phyloP scores from a whole-genome alignment of 257 asterid species.

The Penstemon davidsonii region DNA sequence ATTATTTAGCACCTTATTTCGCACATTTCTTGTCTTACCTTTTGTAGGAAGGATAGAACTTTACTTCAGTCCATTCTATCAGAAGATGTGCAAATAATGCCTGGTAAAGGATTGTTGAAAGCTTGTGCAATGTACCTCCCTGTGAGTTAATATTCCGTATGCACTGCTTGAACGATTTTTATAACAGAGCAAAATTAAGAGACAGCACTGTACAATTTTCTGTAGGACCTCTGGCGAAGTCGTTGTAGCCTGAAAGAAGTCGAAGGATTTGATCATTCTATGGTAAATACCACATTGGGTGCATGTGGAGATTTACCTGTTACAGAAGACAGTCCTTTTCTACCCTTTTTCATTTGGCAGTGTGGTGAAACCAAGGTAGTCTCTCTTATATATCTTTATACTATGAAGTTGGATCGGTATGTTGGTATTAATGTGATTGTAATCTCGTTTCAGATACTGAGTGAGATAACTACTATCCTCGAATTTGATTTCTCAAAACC shows the following conservation, averaged over 20 bases:
- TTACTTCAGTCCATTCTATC: conserved; percentile 61
- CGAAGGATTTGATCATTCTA: conserved; percentile 86
- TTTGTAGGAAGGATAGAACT: conserved; percentile 78
- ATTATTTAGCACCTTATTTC: background rate
- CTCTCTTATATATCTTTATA: conserved; percentile 12
- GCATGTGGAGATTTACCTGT: conserved; percentile 82
- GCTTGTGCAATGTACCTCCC: conserved; percentile 90
- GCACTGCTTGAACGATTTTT: conserved; percentile 24
- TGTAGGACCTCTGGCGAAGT: conserved; percentile 89
- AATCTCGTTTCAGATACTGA: conserved; percentile 57
- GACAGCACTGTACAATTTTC: conserved; percentile 24
- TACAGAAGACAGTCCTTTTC: conserved; percentile 60
- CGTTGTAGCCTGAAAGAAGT: conserved; percentile 69
- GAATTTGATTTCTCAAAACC: conserved; percentile 76
- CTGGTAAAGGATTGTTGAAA: conserved; percentile 83
- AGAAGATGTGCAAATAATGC: conserved; percentile 59
- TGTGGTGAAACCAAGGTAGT: conserved; percentile 79
- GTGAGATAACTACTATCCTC: conserved; percentile 58
- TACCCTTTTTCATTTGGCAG: conserved; percentile 76
- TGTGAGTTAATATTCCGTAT: conserved; percentile 42
- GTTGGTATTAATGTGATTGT: background rate
- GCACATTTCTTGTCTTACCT: conserved; percentile 19
- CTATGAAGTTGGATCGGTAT: conserved; percentile 13
- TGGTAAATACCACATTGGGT: conserved; percentile 70
- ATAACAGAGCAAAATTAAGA: conserved; percentile 3